phyloP scores from a whole-genome alignment of 2,329 filamentous ascomycete genomes.

The Cladobotryum protrusum region DNA sequence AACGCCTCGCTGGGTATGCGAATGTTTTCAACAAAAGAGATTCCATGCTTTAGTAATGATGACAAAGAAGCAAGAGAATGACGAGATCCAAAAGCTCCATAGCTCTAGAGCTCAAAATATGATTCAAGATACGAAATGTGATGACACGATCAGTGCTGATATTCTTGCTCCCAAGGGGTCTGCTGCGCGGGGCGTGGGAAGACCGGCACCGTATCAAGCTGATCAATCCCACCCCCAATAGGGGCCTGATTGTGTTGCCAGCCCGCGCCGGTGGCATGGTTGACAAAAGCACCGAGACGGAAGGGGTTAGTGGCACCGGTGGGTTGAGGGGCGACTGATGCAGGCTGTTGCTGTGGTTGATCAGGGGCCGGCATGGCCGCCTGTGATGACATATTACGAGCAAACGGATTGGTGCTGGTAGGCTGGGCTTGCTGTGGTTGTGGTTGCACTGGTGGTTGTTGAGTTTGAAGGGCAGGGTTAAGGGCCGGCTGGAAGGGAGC shows the following conservation, averaged over 20 bases:
- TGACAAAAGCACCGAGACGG: slow-evolving; percentile 82
- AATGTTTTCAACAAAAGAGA: slow-evolving; percentile 6
- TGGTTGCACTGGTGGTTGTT: slow-evolving; percentile 21
- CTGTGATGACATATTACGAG: slow-evolving; percentile 34
- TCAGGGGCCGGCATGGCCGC: not conserved
- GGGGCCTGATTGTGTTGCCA: slow-evolving; percentile 78
- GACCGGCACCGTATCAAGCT: slow-evolving; percentile 70
- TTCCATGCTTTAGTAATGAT: slow-evolving; percentile 6
- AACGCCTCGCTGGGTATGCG: slow-evolving; percentile 14
- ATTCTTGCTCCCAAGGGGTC: slow-evolving; percentile 53
- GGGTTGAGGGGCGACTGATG: slow-evolving; percentile 60
- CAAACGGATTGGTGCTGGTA: slow-evolving; percentile 57
- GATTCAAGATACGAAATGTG: not conserved
- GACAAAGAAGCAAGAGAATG: slow-evolving; percentile 5
- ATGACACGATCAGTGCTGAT: no score
- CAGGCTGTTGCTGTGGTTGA: slow-evolving; percentile 38
- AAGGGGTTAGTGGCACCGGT: slow-evolving; percentile 94
- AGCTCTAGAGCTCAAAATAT: slow-evolving; percentile 2
- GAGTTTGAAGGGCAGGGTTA: not conserved
- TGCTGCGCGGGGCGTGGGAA: slow-evolving; percentile 74
- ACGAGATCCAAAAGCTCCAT: slow-evolving; percentile 8
- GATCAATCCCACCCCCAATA: slow-evolving; percentile 76
- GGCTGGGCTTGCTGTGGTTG: slow-evolving; percentile 41
- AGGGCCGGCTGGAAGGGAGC: slow-evolving; percentile 21
- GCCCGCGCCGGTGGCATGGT: slow-evolving; percentile 78